These are phyloP conservation scores for Haplosporangium sp. DNA, from an alignment of 371 early-diverging fungal species.

Conservation along the genomic window DNA sequence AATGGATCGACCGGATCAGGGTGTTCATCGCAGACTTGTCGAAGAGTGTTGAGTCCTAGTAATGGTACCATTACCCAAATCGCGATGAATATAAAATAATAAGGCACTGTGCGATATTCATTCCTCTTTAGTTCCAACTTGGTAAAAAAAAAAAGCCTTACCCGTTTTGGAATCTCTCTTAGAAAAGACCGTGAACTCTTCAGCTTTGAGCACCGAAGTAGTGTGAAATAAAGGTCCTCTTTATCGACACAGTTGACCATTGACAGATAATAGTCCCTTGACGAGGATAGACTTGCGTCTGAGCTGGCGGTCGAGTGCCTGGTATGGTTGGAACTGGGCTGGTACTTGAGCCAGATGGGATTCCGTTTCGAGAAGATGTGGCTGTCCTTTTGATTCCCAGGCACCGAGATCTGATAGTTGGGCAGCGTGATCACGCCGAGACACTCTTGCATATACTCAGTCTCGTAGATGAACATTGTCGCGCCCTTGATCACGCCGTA, in stretches of 20 bases:
- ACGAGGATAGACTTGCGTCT: conserved; percentile 12
- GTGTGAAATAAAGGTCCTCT: conserved; percentile 84
- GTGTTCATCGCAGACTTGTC: conserved; percentile 70
- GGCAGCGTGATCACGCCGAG: conserved; percentile 79
- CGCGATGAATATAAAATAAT: no score
- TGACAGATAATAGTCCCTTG: conserved; percentile 64
- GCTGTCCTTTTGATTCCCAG: conserved; percentile 65
- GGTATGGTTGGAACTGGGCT: conserved; percentile 27
- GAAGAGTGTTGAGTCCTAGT: conserved; percentile 60
- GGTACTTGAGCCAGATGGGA: conserved; percentile 61
- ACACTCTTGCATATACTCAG: conserved; percentile 82
- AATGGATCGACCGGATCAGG: conserved; percentile 67
- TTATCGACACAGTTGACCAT: conserved; percentile 77
- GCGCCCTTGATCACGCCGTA: conserved; percentile 84
- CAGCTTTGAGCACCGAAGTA: conserved; percentile 54
- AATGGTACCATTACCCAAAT: no score
- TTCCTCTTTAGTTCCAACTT: conserved; percentile 7
- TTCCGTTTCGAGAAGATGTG: conserved; percentile 67
- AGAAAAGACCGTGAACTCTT: conserved; percentile 31
- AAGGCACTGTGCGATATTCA: no score
- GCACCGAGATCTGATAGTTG: conserved; percentile 74
- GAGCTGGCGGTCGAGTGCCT: conserved; percentile 30
- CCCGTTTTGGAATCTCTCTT: conserved; percentile 50
- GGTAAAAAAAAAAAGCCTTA: conserved; percentile 13
- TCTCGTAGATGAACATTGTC: conserved; percentile 85